Conservation (phyloP, 768 basidiomycete genomes). For the Boletus patriciae region DNA sequence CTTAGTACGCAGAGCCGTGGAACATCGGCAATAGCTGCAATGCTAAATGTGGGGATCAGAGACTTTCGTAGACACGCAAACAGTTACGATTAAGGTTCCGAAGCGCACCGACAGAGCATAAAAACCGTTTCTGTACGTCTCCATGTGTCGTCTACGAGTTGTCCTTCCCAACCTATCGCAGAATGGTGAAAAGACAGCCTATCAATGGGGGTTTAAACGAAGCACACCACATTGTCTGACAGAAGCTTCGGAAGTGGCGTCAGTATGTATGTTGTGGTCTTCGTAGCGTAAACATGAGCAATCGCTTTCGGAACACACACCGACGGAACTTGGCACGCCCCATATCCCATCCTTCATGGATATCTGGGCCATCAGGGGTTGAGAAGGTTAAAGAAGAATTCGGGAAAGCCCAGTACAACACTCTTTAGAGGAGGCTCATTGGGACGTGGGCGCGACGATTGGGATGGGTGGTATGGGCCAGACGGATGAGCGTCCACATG, state of each 20-base stretch:
- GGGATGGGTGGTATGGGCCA: slow-evolving; percentile 2
- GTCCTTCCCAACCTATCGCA: slow-evolving; percentile 5
- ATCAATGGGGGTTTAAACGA: not conserved
- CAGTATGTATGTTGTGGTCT: slow-evolving; percentile 41
- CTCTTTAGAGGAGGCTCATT: slow-evolving; percentile 44
- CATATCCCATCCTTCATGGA: slow-evolving; percentile 55
- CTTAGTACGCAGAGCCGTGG: slow-evolving; percentile 42
- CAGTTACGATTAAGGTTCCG: not conserved
- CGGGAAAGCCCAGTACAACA: slow-evolving; percentile 42
- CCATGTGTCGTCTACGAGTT: slow-evolving; percentile 22
- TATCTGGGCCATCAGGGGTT: slow-evolving; percentile 31
- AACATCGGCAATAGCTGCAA: slow-evolving; percentile 25
- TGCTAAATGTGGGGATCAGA: slow-evolving; percentile 37
- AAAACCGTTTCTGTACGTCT: slow-evolving; percentile 17
- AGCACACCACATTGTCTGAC: slow-evolving; percentile 35
- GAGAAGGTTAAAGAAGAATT: slow-evolving; percentile 30
- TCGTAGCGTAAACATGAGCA: slow-evolving; percentile 51
- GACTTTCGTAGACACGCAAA: slow-evolving; percentile 34
- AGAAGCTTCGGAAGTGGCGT: slow-evolving; percentile 23
- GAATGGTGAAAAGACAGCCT: not conserved
- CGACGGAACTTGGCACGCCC: slow-evolving; percentile 44
- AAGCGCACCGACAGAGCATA: not conserved
- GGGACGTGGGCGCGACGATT: slow-evolving; percentile 27
- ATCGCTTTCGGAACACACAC: slow-evolving; percentile 51
- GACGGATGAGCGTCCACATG: slow-evolving; percentile 16